These are phyloP conservation scores for Teratosphaeria epicoccoides DNA, from an alignment of 2,329 filamentous ascomycete species.

Conservation along the genomic window DNA sequence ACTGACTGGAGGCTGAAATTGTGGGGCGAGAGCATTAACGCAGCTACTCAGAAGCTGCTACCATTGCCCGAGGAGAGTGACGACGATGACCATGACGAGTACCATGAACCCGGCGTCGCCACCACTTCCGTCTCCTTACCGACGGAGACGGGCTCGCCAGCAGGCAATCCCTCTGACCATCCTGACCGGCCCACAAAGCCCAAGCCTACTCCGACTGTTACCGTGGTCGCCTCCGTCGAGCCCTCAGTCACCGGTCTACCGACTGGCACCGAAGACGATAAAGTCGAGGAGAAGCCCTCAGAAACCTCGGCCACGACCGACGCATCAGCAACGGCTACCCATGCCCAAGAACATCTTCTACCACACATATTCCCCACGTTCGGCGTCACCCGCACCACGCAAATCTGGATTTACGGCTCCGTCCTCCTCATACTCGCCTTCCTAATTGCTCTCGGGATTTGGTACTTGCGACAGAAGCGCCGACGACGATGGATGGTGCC, in stretches of 20 bases:
- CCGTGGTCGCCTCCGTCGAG: constrained; percentile 15
- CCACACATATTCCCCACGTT: constrained; percentile 86
- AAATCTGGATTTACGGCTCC: constrained; percentile 88
- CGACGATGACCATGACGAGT: constrained; percentile 69
- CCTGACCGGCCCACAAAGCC: constrained; percentile 47
- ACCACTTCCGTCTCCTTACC: constrained; percentile 47
- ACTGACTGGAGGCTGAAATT: constrained; percentile 88
- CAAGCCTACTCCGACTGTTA: constrained; percentile 35
- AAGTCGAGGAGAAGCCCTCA: constrained; percentile 20
- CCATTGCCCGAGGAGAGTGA: constrained; percentile 77
- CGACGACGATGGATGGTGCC: constrained; percentile 41
- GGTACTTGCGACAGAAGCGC: constrained; percentile 71
- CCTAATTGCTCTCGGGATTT: constrained; percentile 60
- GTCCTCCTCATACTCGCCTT: constrained; percentile 77
- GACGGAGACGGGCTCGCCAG: constrained; percentile 35
- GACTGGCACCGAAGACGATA: constrained; percentile 18
- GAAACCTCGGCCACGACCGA: constrained; percentile 10
- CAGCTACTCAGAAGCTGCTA: constrained; percentile 58
- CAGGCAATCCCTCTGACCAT: constrained; percentile 37
- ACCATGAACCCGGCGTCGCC: constrained; percentile 43
- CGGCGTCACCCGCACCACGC: constrained; percentile 73
- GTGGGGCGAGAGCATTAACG: constrained; percentile 81
- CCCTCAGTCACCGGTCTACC: constrained; percentile 22
- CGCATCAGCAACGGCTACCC: constrained; percentile 20
- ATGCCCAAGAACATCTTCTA: constrained; percentile 48